Evolutionary conservation across 495 filamentous ascomycete species (phyloP), one percentile per base, ranked within the genome.

Genomic region (Hyaloscypha finlandica): DNA sequence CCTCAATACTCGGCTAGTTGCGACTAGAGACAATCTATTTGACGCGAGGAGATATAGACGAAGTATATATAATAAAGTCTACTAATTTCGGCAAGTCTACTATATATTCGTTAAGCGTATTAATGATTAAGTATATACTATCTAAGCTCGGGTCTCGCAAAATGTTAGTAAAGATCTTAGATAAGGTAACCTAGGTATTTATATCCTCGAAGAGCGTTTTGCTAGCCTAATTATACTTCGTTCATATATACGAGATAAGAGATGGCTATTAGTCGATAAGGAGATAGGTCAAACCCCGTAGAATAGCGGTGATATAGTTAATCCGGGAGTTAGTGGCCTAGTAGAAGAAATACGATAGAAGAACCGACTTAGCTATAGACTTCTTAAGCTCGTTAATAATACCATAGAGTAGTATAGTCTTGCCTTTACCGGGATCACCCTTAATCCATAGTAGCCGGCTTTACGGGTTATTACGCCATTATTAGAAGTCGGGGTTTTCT

Each of bases 101-200:
- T 4, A n/a, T n/a, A 61, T 80, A 85, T 70, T 86, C 83, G 70
- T 85, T 80, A 4, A 86, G 77, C 5, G 81, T 81, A 67, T 86
- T 81, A 42, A 85, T 74, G 3, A 84, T 62, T 12, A 83, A 30
- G 68, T 71, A 76, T 2, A 72, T 69, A 0, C 3, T 52, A 0
- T 66, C 14, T n/a, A 77, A 31, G 35, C 35, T 62, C 12, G 66
- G 56, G 54, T 80, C 77, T 31, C 73, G 42, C 51, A 82, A 56
- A 3, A 81, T 77, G 12, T 51, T 39, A 6, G 37, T 66, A 19
- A 79, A 71, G 32, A 81, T 77, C 1, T 71, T 57, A 70, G 14
- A 45, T 3, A 45, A 12, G 14, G 42, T 12, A 12, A 19, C 14
- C 8, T 19, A 45, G 3, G 42, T 68, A 61, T 76, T 77, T 20